Base-by-base conservation (phyloP, 1,284 basidiomycete genomes). In the Inonotus obliquus region DNA sequence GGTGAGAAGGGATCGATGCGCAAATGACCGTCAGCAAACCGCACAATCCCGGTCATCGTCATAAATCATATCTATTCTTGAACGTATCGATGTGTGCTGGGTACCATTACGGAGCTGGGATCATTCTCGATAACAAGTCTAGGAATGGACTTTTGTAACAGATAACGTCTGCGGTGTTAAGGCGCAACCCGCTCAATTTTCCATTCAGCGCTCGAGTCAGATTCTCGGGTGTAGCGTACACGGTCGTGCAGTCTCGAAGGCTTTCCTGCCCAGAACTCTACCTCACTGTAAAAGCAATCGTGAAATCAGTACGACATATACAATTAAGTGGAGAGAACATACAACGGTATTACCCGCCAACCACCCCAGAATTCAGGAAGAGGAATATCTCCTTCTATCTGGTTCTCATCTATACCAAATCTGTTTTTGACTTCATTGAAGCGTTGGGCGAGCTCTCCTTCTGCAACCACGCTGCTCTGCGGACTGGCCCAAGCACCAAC, bases 281-380 rank as follows among this genome's bases (percentile, higher is more conserved):
- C 79, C 76, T 89, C 85, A 65, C 84, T 86, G 66, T 14, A 45
- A 1, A 53, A 57, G 67, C 59, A 21, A n/a, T n/a, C n/a, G n/a
- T n/a, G n/a, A n/a, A n/a, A n/a, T n/a, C n/a, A n/a, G n/a, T n/a
- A n/a, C n/a, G n/a, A n/a, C n/a, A n/a, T n/a, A n/a, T n/a, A n/a
- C n/a, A n/a, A n/a, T n/a, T n/a, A n/a, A n/a, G n/a, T n/a, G 25
- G 19, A 19, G 21, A 39, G 10, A 11, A 82, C 87, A 73, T 74
- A 96, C 91, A 84, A 83, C 14, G 97, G 97, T 6, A 98, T 80
- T 44, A 99, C 82, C 67, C 96, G 82, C 87, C 92, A 98, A 2
- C 96, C 96, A 62, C 96, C 96, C 97, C 97, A 99, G 74, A 92
- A 92, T 6, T 92, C 88, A 1, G 96, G 97, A 52, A 90, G 78